Conservation (phyloP, 2,329 filamentous ascomycete genomes). For the Fusarium sarcochroum region DNA sequence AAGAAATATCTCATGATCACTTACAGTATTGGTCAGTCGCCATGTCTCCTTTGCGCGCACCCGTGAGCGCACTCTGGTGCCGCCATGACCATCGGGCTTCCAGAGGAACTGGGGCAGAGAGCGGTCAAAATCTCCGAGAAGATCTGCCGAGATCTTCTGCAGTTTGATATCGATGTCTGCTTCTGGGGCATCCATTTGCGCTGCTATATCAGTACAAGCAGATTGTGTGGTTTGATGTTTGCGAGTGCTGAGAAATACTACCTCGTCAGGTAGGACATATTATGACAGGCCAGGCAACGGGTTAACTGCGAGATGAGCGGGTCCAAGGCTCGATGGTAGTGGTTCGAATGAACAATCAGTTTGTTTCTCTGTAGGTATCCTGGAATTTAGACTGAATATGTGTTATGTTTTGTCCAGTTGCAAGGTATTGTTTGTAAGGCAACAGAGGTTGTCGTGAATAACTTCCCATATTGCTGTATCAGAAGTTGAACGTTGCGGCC, state of each 20-base stretch:
- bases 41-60: constrained; percentile 66
- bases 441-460: neutral
- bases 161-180: constrained; percentile 73
- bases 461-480: neutral
- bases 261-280: constrained; percentile 2
- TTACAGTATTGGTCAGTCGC: constrained; percentile 63
- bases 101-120: constrained; percentile 67
- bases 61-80: constrained; percentile 60
- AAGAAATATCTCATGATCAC: neutral
- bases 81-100: constrained; percentile 63
- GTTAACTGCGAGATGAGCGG: constrained; percentile 22
- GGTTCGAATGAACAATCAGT: neutral
- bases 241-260: constrained; percentile 2
- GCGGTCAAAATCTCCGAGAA: constrained; percentile 70
- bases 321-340: constrained; percentile 10
- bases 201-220: neutral
- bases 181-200: constrained; percentile 71
- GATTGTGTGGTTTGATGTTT: constrained; percentile 6
- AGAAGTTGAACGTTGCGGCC: neutral
- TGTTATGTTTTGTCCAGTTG: neutral
- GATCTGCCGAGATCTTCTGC: constrained; percentile 70
- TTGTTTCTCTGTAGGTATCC: neutral
- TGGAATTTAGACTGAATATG: neutral
- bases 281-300: constrained; percentile 29
- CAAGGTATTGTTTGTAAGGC: neutral